A percentile compares a stretch with the other conserved stretches of the same genome.
Conservation (phyloP, 2,329 filamentous ascomycete species). For the Penicillium vulpinum region DNA sequence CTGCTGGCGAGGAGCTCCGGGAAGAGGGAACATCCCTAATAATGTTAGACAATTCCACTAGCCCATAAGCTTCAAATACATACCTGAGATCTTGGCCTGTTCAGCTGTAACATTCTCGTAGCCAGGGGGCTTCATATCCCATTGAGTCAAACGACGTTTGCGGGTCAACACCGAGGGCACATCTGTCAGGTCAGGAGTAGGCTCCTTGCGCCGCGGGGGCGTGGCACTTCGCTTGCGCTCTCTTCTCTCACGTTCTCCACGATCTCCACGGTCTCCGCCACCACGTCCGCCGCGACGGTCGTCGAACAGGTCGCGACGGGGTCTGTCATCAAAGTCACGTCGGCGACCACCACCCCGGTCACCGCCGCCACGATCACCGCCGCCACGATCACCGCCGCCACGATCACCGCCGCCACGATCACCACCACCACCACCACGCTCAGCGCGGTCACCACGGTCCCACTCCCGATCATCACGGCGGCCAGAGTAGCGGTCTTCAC, state of each 20-base stretch:
- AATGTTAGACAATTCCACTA: neutral
- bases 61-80: neutral
- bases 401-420: slow-evolving; percentile 17
- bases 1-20: slow-evolving; percentile 90
- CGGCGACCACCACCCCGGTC: slow-evolving; percentile 61
- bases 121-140: slow-evolving; percentile 98
- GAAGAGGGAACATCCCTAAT: slow-evolving; percentile 90
- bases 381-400: slow-evolving; percentile 9
- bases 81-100: slow-evolving; percentile 89
- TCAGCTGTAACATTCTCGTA: slow-evolving; percentile 98
- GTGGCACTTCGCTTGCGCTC: slow-evolving; percentile 72
- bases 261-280: slow-evolving; percentile 41
- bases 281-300: slow-evolving; percentile 51
- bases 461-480: slow-evolving; percentile 73
- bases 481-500: slow-evolving; percentile 84
- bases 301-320: slow-evolving; percentile 61
- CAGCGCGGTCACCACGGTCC: slow-evolving; percentile 41
- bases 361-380: neutral
- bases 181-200: slow-evolving; percentile 91
- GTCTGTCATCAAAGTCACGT: slow-evolving; percentile 64
- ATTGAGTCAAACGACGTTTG: slow-evolving; percentile 92
- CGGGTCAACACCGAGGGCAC: slow-evolving; percentile 78
- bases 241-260: slow-evolving; percentile 41
- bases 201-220: slow-evolving; percentile 86
- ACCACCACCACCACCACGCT: slow-evolving; percentile 17